Conservation (phyloP, 2,329 filamentous ascomycete species). For the Hymenoscyphus linearis region DNA sequence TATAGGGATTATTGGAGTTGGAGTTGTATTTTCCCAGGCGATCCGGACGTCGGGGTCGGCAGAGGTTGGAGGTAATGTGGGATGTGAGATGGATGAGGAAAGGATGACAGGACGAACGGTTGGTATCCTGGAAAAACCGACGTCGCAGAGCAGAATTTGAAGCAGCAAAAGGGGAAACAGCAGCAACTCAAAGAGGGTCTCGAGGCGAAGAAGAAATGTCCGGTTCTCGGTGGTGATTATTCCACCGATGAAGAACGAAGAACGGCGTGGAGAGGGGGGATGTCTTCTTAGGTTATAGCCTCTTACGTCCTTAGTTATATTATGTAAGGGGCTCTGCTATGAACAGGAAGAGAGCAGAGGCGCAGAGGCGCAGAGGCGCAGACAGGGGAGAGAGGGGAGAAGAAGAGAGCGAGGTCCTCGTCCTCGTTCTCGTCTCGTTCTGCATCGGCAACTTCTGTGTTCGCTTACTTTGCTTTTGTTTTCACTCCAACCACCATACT, state of each 20-base stretch:
- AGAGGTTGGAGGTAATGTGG: not conserved
- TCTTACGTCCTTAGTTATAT: no score
- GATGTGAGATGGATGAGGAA: no score
- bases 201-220: not conserved
- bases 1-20: no score
- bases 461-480: no score
- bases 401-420: not conserved
- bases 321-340: no score
- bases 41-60: not conserved
- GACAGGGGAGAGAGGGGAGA: not conserved
- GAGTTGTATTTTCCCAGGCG: constrained; percentile 6
- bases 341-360: not conserved
- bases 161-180: not conserved
- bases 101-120: not conserved
- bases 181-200: not conserved
- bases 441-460: no score
- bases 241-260: constrained; percentile 5
- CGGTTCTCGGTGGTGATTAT: constrained; percentile 9
- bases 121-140: not conserved
- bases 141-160: not conserved
- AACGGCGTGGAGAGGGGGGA: not conserved
- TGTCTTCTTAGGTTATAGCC: no score
- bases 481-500: no score
- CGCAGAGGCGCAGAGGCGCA: not conserved
- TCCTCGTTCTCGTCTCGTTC: no score